These are phyloP conservation scores for Dioszegia hungarica DNA, from an alignment of 768 basidiomycete species.

Conservation along the genomic window DNA sequence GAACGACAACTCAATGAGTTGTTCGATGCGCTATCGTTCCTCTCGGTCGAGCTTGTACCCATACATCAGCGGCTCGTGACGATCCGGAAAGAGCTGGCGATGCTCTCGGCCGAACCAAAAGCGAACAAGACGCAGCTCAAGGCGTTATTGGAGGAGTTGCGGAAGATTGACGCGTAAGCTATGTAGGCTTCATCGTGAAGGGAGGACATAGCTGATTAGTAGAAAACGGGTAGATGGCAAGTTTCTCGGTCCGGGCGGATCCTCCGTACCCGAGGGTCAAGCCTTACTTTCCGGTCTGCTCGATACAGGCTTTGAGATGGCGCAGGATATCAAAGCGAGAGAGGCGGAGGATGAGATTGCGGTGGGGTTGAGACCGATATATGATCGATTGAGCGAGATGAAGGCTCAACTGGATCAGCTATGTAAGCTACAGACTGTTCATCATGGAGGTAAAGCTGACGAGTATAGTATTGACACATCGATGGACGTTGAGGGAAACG, in stretches of 20 bases:
- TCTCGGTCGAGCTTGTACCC: conserved; percentile 84
- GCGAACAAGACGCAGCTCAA: conserved; percentile 81
- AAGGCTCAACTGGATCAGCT: conserved; percentile 83
- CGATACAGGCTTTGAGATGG: conserved; percentile 93
- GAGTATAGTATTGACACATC: conserved; percentile 70
- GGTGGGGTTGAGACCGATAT: conserved; percentile 79
- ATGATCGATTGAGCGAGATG: conserved; percentile 82
- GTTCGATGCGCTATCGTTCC: conserved; percentile 76
- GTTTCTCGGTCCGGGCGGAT: conserved; percentile 82
- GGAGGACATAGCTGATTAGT: conserved; percentile 1
- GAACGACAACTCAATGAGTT: conserved; percentile 71
- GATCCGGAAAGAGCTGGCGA: conserved; percentile 79
- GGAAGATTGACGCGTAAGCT: conserved; percentile 70
- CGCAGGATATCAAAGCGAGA: conserved; percentile 88
- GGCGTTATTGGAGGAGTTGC: conserved; percentile 81
- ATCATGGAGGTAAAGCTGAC: neutral
- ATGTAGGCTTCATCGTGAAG: neutral
- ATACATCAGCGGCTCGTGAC: conserved; percentile 83
- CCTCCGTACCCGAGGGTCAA: conserved; percentile 80
- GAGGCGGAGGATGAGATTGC: conserved; percentile 74
- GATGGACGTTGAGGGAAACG: conserved; percentile 88
- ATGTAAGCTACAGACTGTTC: conserved; percentile 18
- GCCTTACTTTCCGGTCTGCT: conserved; percentile 84
- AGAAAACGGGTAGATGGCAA: conserved; percentile 93
- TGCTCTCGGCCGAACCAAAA: conserved; percentile 73